Base-by-base conservation (phyloP, 257 asterid species). In the Striga asiatica region DNA sequence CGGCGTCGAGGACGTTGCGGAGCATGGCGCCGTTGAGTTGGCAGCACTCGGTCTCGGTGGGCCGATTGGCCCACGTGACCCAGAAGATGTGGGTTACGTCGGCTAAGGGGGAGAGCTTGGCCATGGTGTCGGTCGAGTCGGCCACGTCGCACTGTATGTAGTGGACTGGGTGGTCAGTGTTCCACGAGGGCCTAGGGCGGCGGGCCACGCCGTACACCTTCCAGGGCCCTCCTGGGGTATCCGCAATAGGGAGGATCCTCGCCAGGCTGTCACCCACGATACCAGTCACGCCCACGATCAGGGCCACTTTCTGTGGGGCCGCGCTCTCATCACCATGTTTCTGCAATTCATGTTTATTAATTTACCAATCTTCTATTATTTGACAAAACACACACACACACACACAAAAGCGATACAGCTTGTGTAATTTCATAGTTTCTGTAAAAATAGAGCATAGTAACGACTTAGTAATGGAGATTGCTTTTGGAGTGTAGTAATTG, bases 161-260 rank as follows among this genome's bases (percentile, higher is more conserved):
- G 8, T 66, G 18, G 11, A 71, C 41, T 1, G 63, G 54, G 34
- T 25, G 27, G 54, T 42, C 20, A 2, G 19, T 13, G 11, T 23
- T 16, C 72, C 72, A 71, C 5, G 50, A 0, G 10, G 76, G 76
- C 5, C 54, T 24, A 31, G 76, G 72, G 17, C 76, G 76, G 58
- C 76, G 69, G 17, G 71, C 76, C 3, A 71, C 72, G 0, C 72
- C 76, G 53, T 71, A 71, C 25, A 71, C 66, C 58, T 71, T 71
- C 76, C 76, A 71, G 0, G 69, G 76, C 16, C 76, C 76, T 11
- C 72, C 76, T 1, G 72, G 76, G 29, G 76, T 71, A 58, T 56
- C 66, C 50, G 76, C 6, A 14, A 47, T 56, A 1, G 72, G 67
- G 11, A 71, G 69, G 49, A 66, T 71, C 58, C 62, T 69, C 1